Evolutionary conservation across 345 rosid species (phyloP).

Genomic region (Dovyalis caffra): DNA sequence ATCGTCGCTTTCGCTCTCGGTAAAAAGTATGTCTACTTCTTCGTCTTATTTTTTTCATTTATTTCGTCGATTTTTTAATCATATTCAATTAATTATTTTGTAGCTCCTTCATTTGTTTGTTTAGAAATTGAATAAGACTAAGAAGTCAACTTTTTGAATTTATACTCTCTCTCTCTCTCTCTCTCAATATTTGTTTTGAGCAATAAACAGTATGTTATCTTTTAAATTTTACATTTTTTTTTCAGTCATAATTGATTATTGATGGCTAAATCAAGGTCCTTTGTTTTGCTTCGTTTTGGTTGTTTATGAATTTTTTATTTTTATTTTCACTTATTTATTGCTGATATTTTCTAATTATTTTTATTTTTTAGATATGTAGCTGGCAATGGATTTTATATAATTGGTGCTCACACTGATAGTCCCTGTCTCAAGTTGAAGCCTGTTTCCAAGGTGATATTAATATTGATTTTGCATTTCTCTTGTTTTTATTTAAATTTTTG

Average conservation of each 20-base stretch:
- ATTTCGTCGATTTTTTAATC: neutral
- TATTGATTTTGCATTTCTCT: neutral
- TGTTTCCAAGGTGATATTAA: constrained; percentile 62
- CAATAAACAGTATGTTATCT: too few relatives aligned
- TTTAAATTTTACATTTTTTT: too few relatives aligned
- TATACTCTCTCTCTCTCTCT: too few relatives aligned
- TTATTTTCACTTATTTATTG: neutral
- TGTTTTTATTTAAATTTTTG: neutral
- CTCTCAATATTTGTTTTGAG: too few relatives aligned
- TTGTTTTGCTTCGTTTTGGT: neutral
- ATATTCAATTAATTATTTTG: neutral
- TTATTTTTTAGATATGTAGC: constrained; percentile 60
- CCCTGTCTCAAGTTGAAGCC: constrained; percentile 96
- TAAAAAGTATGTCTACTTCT: constrained; percentile 45
- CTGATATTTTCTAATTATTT: constrained; percentile 7
- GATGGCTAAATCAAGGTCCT: neutral
- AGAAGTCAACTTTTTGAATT: too few relatives aligned
- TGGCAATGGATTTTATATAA: constrained; percentile 83
- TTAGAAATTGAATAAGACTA: neutral
- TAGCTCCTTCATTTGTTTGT: neutral
- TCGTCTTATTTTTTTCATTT: neutral
- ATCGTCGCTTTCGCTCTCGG: constrained; percentile 93
- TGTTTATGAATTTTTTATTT: neutral
- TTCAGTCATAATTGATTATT: too few relatives aligned
- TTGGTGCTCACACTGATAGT: constrained; percentile 97